Evolutionary conservation across 495 filamentous ascomycete genomes (phyloP), one percentile per base, ranked within the genome.

Genomic region (Corynascus novoguineensis): DNA sequence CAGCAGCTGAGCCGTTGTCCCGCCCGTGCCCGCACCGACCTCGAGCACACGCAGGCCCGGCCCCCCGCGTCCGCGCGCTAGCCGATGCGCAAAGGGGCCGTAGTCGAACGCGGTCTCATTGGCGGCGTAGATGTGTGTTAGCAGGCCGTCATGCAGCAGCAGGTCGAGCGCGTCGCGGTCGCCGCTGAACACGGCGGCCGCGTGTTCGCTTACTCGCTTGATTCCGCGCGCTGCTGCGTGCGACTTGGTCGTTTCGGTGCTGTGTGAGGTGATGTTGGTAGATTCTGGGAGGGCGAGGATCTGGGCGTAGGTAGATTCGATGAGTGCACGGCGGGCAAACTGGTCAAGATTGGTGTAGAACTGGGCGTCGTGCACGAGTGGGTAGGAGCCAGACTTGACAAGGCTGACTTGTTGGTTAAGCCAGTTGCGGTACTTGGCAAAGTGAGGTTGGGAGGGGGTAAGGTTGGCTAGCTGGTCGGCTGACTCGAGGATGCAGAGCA

Each of bases 1-100:
- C 31, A 38, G 55, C 5, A 82, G 52, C 15, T 71, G 62, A 2
- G 63, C 55, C 5, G 65, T 66, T 4, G 81, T 82, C 5, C 75
- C 69, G 15, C 72, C 40, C 73, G 78, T 83, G 0, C 78, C 80
- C 1, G 76, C 76, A 5, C 82, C 81, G 32, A 85, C 70, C 56
- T 84, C 81, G 1, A 84, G 68, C 22, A 75, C 64, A 11, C 68
- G 63, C 41, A 76, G 54, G 32, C 59, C 62, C 19, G 47, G 47
- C 12, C 29, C 1, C 0, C 70, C 69, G 0, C 63, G 66, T 14
- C 62, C 53, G 55, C 66, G 58, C 10, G 61, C 55, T 3, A 71
- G 49, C 46, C 63, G 24, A 21, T 59, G 58, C 17, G 70, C 55
- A 10, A 63, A 65, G 15, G 63, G 51, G 57, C 59, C 45, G 21